These are phyloP conservation scores for Cicer yamashitae DNA, from an alignment of 306 rosid genomes.

Conservation along the genomic window DNA sequence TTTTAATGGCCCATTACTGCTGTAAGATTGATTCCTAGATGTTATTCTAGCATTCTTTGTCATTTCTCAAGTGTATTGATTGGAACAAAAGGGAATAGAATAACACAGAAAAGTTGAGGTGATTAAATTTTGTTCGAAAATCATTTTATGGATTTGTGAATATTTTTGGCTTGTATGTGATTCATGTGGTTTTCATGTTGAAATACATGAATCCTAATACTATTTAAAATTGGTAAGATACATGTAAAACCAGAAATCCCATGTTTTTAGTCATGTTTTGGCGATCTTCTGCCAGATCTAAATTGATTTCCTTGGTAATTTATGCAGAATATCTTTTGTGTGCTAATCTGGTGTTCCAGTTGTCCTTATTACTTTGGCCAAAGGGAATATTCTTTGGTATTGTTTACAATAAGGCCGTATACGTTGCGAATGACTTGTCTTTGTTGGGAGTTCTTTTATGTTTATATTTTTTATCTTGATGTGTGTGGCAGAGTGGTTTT, in stretches of 20 bases:
- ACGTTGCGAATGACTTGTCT: not conserved
- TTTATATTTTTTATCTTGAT: not conserved
- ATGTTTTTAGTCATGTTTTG: not conserved
- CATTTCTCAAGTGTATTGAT: constrained; percentile 14
- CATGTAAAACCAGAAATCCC: constrained; percentile 9
- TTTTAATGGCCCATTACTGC: not conserved
- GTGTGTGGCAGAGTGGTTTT: not conserved
- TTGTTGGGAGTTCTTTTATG: not conserved
- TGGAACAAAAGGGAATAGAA: constrained; percentile 7
- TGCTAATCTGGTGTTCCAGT: not conserved
- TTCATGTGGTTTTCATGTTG: not conserved
- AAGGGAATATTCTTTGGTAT: not conserved
- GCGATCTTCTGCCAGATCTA: constrained; percentile 2
- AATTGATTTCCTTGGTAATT: not conserved
- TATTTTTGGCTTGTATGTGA: constrained; percentile 4
- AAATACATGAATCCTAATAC: not conserved
- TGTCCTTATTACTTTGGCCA: not conserved
- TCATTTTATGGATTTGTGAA: constrained; percentile 4
- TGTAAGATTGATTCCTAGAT: constrained; percentile 21
- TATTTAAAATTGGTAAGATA: not conserved
- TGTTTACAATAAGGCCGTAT: not conserved
- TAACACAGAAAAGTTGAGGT: not conserved
- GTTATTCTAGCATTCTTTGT: constrained; percentile 1
- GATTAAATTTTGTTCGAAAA: constrained; percentile 19
- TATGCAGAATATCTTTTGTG: not conserved